Evolutionary conservation across 1,139 yeast genomes (phyloP).

Genomic region (Scheffersomyces segobiensis): DNA sequence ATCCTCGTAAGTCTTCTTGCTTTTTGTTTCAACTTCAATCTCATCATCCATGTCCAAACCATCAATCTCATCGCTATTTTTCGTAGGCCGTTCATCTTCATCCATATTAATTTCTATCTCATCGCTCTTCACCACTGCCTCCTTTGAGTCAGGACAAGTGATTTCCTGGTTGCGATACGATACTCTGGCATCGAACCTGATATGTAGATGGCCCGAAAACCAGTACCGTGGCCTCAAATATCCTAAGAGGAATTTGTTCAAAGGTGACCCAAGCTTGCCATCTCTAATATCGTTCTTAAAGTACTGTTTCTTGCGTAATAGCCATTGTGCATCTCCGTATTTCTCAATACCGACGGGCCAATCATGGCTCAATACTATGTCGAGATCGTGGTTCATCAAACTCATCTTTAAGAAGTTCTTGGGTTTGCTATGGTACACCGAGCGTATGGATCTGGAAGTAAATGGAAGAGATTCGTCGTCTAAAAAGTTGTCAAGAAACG

Average conservation of each 20-base stretch:
- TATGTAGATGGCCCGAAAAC: conserved; percentile 92
- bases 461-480: conserved; percentile 51
- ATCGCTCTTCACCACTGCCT: neutral
- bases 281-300: conserved; percentile 62
- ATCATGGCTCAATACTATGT: conserved; percentile 77
- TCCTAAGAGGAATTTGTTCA: conserved; percentile 57
- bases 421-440: conserved; percentile 75
- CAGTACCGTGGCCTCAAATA: conserved; percentile 66
- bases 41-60: conserved; percentile 12
- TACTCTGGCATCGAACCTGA: conserved; percentile 59
- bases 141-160: conserved; percentile 1
- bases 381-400: conserved; percentile 32
- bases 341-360: conserved; percentile 88
- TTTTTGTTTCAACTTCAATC: neutral
- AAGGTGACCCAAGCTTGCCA: conserved; percentile 73
- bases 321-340: conserved; percentile 53
- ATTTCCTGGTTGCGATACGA: conserved; percentile 8
- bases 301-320: conserved; percentile 64
- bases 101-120: conserved; percentile 16
- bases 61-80: conserved; percentile 15
- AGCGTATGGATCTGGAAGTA: conserved; percentile 43
- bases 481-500: conserved; percentile 22
- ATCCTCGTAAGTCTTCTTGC: neutral
- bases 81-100: conserved; percentile 17
- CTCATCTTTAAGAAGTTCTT: conserved; percentile 60